Percentiles rank a stretch among this genome's conserved stretches.
phyloP scores from a whole-genome alignment of 331 rosid species.

The Ulmus americana region DNA sequence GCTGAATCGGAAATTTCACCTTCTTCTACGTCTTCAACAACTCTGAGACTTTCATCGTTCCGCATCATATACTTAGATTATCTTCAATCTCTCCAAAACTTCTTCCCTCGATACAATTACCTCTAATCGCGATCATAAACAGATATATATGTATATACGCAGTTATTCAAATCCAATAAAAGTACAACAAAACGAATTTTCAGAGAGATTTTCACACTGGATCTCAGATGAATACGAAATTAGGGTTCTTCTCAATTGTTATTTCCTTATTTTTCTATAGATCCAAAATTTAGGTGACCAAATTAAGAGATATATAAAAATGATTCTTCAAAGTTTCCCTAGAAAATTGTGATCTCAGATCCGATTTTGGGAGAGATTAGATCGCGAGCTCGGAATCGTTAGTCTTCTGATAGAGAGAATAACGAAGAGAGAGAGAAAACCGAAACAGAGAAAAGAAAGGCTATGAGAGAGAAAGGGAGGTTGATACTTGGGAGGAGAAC shows the following conservation, averaged over 20 bases:
- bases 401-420: not conserved
- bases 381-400: conserved; percentile 1
- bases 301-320: not conserved
- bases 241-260: conserved; percentile 15
- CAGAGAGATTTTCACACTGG: not conserved
- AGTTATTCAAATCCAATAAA: not conserved
- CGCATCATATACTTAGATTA: conserved; percentile 40
- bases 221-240: conserved; percentile 11
- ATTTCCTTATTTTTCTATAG: conserved; percentile 8
- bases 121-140: conserved; percentile 52
- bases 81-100: conserved; percentile 26
- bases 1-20: conserved; percentile 91
- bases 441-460: not conserved
- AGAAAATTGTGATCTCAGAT: conserved; percentile 22
- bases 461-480: not conserved
- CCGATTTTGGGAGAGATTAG: conserved; percentile 9
- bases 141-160: not conserved
- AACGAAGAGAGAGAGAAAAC: not conserved
- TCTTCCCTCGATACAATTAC: conserved; percentile 33
- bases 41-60: conserved; percentile 35
- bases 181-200: not conserved
- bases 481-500: not conserved
- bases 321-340: not conserved
- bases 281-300: conserved; percentile 8
- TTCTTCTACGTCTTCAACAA: conserved; percentile 73